Conservation (phyloP, 495 filamentous ascomycete species). For the Lentithecium fluviatile region DNA sequence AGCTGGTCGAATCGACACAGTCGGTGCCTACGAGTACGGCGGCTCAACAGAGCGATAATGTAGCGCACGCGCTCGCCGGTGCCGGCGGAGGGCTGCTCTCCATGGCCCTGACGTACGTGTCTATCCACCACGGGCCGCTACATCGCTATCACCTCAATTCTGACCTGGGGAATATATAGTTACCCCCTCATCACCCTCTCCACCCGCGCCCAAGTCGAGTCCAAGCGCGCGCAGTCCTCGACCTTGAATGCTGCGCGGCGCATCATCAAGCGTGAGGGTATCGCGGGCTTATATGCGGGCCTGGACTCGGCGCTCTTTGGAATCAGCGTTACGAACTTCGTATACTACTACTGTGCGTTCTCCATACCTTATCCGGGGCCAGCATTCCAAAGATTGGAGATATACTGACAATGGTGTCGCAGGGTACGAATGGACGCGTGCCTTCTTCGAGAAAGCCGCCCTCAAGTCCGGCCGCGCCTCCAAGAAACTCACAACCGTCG, state of each 20-base stretch:
- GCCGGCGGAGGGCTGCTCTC: slow-evolving; percentile 88
- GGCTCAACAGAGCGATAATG: slow-evolving; percentile 79
- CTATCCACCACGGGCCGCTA: slow-evolving; percentile 4
- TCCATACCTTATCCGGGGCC: neutral
- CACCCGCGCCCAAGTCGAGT: slow-evolving; percentile 96
- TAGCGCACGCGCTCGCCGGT: slow-evolving; percentile 83
- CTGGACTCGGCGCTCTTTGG: slow-evolving; percentile 91
- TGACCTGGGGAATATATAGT: slow-evolving; percentile 47
- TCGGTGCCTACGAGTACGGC: slow-evolving; percentile 49
- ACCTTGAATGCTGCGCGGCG: slow-evolving; percentile 77
- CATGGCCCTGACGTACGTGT: slow-evolving; percentile 82
- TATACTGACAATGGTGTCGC: slow-evolving; percentile 6
- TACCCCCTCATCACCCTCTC: slow-evolving; percentile 98
- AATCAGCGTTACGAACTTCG: slow-evolving; percentile 97
- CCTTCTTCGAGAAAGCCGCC: slow-evolving; percentile 82
- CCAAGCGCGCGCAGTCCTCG: slow-evolving; percentile 79
- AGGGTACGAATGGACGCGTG: slow-evolving; percentile 94
- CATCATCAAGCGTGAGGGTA: slow-evolving; percentile 88
- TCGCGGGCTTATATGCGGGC: slow-evolving; percentile 82
- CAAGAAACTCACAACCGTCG: slow-evolving; percentile 81
- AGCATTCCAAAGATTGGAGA: slow-evolving; percentile 3
- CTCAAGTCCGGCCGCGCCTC: slow-evolving; percentile 69
- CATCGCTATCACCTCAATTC: slow-evolving; percentile 11
- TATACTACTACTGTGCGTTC: slow-evolving; percentile 93
- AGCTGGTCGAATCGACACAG: slow-evolving; percentile 42